Conservation (phyloP, 495 filamentous ascomycete species). For the Bryoglossum gracile region DNA sequence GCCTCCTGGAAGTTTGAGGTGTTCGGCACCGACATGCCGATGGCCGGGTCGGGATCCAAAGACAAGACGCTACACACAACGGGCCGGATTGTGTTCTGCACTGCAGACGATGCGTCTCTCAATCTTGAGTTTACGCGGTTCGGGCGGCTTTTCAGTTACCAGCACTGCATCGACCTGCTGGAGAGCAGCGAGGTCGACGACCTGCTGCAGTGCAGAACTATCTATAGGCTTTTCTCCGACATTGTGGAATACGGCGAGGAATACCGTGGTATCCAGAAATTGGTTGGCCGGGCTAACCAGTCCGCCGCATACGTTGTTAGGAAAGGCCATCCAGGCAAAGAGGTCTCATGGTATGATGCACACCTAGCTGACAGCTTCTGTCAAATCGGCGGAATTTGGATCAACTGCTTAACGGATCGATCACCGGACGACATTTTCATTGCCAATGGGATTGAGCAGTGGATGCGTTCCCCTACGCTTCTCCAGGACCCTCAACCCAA, state of each 20-base stretch:
- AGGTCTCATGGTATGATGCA: constrained; percentile 37
- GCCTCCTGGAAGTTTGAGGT: constrained; percentile 24
- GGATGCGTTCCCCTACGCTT: constrained; percentile 38
- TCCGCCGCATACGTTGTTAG: constrained; percentile 39
- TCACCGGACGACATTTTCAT: constrained; percentile 39
- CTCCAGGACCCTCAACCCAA: constrained; percentile 23
- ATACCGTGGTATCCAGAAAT: constrained; percentile 38
- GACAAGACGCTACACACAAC: constrained; percentile 20
- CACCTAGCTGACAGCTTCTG: constrained; percentile 34
- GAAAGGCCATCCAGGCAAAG: constrained; percentile 28
- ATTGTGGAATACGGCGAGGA: constrained; percentile 42
- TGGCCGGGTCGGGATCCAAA: neutral
- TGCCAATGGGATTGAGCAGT: constrained; percentile 38
- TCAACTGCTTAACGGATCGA: constrained; percentile 45
- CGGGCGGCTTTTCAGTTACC: constrained; percentile 35
- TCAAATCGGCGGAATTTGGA: constrained; percentile 46
- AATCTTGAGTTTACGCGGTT: constrained; percentile 36
- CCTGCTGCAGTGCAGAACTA: constrained; percentile 40
- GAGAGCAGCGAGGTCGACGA: constrained; percentile 36
- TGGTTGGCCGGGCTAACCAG: constrained; percentile 37
- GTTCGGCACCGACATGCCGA: too few species aligned
- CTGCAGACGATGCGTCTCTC: constrained; percentile 23
- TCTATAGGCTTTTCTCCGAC: constrained; percentile 40
- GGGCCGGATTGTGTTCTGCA: constrained; percentile 28
- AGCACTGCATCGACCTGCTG: constrained; percentile 35